phyloP scores from a whole-genome alignment of 1,139 yeast species.

The Dujonia santamariae region DNA sequence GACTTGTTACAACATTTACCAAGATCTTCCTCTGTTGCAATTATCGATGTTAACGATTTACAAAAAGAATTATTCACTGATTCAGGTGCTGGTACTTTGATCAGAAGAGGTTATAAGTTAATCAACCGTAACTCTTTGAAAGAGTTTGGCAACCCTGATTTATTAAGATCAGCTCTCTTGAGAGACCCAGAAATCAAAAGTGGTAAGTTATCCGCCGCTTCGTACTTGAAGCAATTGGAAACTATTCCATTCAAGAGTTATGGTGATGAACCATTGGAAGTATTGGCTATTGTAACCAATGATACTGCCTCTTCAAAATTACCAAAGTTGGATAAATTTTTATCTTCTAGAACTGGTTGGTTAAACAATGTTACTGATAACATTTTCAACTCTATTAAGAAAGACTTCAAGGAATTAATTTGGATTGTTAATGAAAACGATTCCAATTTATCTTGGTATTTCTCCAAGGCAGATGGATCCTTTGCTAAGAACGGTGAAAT shows the following conservation, averaged over 20 bases:
- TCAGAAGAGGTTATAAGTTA: constrained; percentile 94
- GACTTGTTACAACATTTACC: constrained; percentile 92
- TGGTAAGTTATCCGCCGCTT: constrained; percentile 74
- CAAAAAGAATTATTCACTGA: constrained; percentile 98
- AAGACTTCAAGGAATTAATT: constrained; percentile 69
- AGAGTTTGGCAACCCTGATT: constrained; percentile 76
- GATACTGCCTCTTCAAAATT: constrained; percentile 37
- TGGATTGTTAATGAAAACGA: constrained; percentile 94
- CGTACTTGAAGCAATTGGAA: constrained; percentile 75
- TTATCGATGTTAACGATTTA: constrained; percentile 88
- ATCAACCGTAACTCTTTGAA: constrained; percentile 63
- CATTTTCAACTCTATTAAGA: constrained; percentile 77
- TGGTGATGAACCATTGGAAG: constrained; percentile 96
- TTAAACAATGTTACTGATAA: constrained; percentile 95
- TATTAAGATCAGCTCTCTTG: constrained; percentile 70
- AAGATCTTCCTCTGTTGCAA: constrained; percentile 95
- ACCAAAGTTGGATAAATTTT: constrained; percentile 82
- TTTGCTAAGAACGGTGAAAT: constrained; percentile 86
- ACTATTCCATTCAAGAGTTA: constrained; percentile 66
- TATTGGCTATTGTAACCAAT: constrained; percentile 74
- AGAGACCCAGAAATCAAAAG: constrained; percentile 73
- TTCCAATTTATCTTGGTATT: constrained; percentile 88
- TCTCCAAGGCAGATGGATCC: constrained; percentile 91
- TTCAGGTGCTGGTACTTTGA: constrained; percentile 98
- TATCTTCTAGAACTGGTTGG: constrained; percentile 92